Conservation (phyloP, 495 filamentous ascomycete genomes). For the Lophiostoma macrostomum region DNA sequence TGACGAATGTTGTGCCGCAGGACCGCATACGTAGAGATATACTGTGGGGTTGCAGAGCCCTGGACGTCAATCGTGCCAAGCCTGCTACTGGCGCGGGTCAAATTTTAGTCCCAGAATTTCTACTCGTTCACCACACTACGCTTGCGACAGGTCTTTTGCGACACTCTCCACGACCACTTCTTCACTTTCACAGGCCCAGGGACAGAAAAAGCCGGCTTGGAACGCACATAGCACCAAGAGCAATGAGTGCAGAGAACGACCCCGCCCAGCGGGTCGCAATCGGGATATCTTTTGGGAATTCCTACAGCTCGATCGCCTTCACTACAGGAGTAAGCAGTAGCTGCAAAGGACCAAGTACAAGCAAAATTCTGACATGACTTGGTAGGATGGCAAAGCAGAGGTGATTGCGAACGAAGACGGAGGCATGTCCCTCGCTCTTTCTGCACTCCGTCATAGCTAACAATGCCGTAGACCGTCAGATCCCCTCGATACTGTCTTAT, state of each 20-base stretch:
- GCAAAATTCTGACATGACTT: background rate
- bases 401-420: constrained; percentile 99
- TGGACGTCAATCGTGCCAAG: too few species aligned
- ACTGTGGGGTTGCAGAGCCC: too few species aligned
- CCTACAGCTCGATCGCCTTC: constrained; percentile 92
- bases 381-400: constrained; percentile 84
- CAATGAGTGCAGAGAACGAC: constrained; percentile 57
- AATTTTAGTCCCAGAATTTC: too few species aligned
- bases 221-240: background rate
- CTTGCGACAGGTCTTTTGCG: too few species aligned
- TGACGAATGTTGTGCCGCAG: background rate
- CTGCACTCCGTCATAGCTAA: constrained; percentile 5
- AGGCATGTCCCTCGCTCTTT: constrained; percentile 50
- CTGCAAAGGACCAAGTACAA: background rate
- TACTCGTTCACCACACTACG: too few species aligned
- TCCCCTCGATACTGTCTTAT: constrained; percentile 91
- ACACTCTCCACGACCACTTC: too few species aligned
- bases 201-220: too few species aligned
- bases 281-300: constrained; percentile 97
- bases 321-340: constrained; percentile 60
- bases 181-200: too few species aligned
- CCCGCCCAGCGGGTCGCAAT: constrained; percentile 66
- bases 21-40: too few species aligned
- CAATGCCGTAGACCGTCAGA: constrained; percentile 82
- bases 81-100: too few species aligned